Evolutionary conservation across 495 filamentous ascomycete species (phyloP).

Genomic region (Neurospora discreta): DNA sequence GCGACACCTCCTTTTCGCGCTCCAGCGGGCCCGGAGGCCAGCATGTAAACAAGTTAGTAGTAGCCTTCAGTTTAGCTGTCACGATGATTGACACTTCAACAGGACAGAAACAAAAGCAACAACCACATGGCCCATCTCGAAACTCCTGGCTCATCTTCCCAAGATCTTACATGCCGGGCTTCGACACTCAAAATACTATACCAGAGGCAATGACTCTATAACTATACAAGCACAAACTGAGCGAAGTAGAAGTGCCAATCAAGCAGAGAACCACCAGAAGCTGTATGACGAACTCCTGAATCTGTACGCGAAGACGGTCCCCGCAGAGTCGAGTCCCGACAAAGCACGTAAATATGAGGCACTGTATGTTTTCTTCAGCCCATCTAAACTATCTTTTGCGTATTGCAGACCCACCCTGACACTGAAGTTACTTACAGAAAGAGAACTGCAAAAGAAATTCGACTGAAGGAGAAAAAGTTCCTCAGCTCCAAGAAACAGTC

Average conservation of each 20-base stretch:
- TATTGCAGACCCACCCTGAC: conserved; percentile 1
- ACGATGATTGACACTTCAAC: conserved; percentile 1
- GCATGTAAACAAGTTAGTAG: conserved; percentile 86
- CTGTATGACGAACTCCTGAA: conserved; percentile 42
- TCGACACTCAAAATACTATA: conserved; percentile 57
- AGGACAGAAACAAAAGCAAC: conserved; percentile 94
- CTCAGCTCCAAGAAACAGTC: conserved; percentile 71
- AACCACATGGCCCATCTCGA: conserved; percentile 44
- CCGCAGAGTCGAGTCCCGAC: conserved; percentile 23
- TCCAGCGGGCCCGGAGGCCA: conserved; percentile 93
- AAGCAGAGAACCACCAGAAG: conserved; percentile 33
- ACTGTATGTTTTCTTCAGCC: conserved; percentile 16
- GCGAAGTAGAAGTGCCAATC: conserved; percentile 34
- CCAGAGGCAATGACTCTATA: conserved; percentile 46
- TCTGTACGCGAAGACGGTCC: conserved; percentile 45
- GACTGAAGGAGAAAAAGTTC: conserved; percentile 63
- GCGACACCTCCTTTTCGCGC: conserved; percentile 63
- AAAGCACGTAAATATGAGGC: conserved; percentile 31
- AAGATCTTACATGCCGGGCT: conserved; percentile 53
- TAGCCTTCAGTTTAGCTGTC: not conserved
- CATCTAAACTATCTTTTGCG: not conserved
- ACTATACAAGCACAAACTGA: conserved; percentile 34
- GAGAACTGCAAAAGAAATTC: conserved; percentile 56
- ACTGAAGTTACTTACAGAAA: conserved; percentile 36
- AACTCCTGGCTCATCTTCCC: conserved; percentile 54